These are phyloP conservation scores for Stemphylium lycopersici DNA, from an alignment of 2,329 filamentous ascomycete species.

Conservation along the genomic window DNA sequence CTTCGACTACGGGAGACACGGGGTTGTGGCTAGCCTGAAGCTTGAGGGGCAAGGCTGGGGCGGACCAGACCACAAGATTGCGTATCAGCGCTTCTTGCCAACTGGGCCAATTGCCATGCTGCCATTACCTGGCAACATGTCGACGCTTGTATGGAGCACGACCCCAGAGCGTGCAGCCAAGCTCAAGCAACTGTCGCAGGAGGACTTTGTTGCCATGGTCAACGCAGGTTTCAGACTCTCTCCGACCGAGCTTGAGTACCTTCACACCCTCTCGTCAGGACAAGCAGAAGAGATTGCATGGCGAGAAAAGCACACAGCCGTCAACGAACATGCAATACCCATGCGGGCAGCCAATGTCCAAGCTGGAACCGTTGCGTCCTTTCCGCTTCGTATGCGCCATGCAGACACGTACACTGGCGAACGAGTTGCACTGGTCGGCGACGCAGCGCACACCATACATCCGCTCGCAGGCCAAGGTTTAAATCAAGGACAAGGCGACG, in stretches of 20 bases:
- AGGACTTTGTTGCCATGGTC: constrained; percentile 83
- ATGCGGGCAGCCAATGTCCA: constrained; percentile 74
- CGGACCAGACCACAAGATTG: constrained; percentile 64
- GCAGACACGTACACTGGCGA: constrained; percentile 93
- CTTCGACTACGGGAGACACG: constrained; percentile 92
- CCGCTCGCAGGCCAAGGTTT: constrained; percentile 93
- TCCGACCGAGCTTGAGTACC: constrained; percentile 79
- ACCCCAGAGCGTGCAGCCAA: constrained; percentile 78
- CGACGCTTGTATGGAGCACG: constrained; percentile 94
- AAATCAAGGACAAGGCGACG: constrained; percentile 91
- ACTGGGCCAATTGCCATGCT: constrained; percentile 91
- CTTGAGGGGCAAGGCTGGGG: constrained; percentile 62
- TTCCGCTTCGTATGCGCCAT: constrained; percentile 89
- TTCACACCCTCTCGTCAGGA: constrained; percentile 67
- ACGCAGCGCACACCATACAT: constrained; percentile 94
- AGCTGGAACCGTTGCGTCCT: constrained; percentile 80
- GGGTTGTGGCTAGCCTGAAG: constrained; percentile 86
- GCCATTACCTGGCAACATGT: constrained; percentile 80
- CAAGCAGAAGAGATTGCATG: constrained; percentile 80
- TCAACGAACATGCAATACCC: constrained; percentile 60
- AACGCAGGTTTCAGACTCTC: constrained; percentile 90
- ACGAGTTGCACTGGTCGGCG: constrained; percentile 88
- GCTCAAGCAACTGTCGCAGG: constrained; percentile 74
- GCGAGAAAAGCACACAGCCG: constrained; percentile 74
- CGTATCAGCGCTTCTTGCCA: constrained; percentile 94